A percentile compares a stretch with the other conserved stretches of the same genome.
These are phyloP conservation scores for Pichia occidentalis DNA, from an alignment of 805 yeast genomes.

Conservation along the genomic window DNA sequence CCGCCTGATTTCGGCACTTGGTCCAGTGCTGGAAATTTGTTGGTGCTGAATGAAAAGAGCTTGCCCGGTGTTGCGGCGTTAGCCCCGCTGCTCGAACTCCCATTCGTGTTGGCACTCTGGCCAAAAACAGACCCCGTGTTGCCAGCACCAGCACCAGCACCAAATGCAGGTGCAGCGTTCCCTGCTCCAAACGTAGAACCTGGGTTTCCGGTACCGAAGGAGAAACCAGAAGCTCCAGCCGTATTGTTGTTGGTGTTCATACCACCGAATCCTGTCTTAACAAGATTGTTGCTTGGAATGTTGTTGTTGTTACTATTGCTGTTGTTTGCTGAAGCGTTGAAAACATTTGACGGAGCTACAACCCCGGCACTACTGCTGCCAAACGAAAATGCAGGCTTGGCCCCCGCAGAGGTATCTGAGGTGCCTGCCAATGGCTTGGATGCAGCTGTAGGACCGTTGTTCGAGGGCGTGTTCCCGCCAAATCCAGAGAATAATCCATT, in stretches of 20 bases:
- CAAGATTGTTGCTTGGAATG: no score
- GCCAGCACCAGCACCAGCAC: constrained; percentile 2
- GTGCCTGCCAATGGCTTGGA: not conserved
- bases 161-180: constrained; percentile 4
- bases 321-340: constrained; percentile 1
- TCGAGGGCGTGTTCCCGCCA: not conserved
- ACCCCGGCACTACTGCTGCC: no score
- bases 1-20: no score
- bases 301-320: no score
- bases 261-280: no score
- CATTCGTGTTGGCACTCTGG: constrained; percentile 1
- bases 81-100: not conserved
- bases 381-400: constrained; percentile 11
- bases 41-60: not conserved
- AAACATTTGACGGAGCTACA: no score
- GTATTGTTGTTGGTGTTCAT: no score
- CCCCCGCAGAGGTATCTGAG: not conserved
- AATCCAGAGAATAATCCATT: no score
- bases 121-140: constrained; percentile 14
- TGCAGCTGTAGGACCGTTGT: constrained; percentile 1
- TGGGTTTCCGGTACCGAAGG: no score
- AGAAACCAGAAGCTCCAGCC: no score
- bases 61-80: not conserved
- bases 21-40: no score
- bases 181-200: no score